Percentiles rank a stretch among this genome's conserved stretches.
Conservation (phyloP, 495 filamentous ascomycete genomes). For the Choiromyces venosus region DNA sequence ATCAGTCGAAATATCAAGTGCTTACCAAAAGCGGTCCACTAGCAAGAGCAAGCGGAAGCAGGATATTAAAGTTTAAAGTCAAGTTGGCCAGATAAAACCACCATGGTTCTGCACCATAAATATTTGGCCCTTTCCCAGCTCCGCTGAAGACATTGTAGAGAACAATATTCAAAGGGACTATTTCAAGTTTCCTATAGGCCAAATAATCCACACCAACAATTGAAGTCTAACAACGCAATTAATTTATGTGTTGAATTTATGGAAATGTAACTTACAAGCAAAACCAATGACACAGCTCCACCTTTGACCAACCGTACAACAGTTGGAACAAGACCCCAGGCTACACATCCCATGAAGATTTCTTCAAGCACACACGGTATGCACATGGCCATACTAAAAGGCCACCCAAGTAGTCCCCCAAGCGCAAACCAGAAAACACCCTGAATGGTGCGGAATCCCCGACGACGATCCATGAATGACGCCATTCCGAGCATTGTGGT, state of each 20-base stretch:
- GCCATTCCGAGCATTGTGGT: constrained; percentile 78
- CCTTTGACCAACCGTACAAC: constrained; percentile 61
- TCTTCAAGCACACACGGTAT: constrained; percentile 82
- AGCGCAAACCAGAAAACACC: constrained; percentile 89
- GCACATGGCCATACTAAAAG: constrained; percentile 77
- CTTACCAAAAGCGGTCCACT: constrained; percentile 57
- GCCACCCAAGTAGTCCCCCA: constrained; percentile 90
- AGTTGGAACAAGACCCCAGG: constrained; percentile 54
- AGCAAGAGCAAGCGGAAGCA: constrained; percentile 77
- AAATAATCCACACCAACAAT: constrained; percentile 61
- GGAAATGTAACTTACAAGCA: constrained; percentile 57
- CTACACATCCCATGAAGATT: constrained; percentile 55
- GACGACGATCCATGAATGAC: constrained; percentile 79
- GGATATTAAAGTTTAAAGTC: constrained; percentile 88
- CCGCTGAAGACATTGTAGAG: constrained; percentile 89
- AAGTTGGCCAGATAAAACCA: constrained; percentile 92
- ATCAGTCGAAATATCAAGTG: constrained; percentile 44
- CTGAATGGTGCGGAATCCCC: constrained; percentile 65
- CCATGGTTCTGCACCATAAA: constrained; percentile 97
- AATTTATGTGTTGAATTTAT: constrained; percentile 24
- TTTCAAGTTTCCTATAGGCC: constrained; percentile 70
- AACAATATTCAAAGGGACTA: constrained; percentile 88
- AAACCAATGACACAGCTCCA: constrained; percentile 56
- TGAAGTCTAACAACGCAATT: constrained; percentile 46
- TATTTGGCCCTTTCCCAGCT: constrained; percentile 71